Evolutionary conservation across 305 asterid genomes (phyloP), one percentile per base, ranked within the genome.

Genomic region (Rubia tinctorum): DNA sequence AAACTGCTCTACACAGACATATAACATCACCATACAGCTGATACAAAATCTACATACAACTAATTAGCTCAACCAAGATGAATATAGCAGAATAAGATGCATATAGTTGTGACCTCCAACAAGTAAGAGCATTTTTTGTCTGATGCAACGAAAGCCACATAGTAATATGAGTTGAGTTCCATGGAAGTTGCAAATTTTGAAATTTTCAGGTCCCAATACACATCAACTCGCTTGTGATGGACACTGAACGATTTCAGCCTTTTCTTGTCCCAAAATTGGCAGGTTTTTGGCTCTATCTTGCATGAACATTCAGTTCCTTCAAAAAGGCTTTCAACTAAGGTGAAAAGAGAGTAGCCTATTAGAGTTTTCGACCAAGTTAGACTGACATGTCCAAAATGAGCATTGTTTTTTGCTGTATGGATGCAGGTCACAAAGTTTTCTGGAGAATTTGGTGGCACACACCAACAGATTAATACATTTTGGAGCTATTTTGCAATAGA

Each of bases 251-350:
- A 75, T 68, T 91, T 91, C 3, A 91, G 58, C 30, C 96, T 96
- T 70, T 91, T 89, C 42, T 86, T 91, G 14, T 93, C 95, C 97
- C 96, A 93, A 49, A 93, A 93, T 75, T 93, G 96, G 97, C 97
- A 91, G 0, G 95, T 87, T 81, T 91, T 89, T 73, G 91, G 92
- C 53, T 89, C 94, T 62, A 91, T 87, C 80, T 89, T 93, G 87
- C 96, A 89, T 3, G 90, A 84, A 84, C 84, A 86, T 11, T 88
- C 84, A 64, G 72, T 75, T 10, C 73, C 85, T 45, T 72, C 82
- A 2, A 60, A 30, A 0, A 81, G 84, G 84, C 81, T 78, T 30
- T 88, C 94, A 0, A 88, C 85, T 42, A 87, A 74, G 67, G 89
- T 83, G 81, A 80, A 81, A 20, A 93, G 90, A 20, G 92, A 71